Percentiles rank a stretch among this genome's conserved stretches.
Evolutionary conservation across 129 eudicot species (phyloP).

Genomic region (Arctium lappa): DNA sequence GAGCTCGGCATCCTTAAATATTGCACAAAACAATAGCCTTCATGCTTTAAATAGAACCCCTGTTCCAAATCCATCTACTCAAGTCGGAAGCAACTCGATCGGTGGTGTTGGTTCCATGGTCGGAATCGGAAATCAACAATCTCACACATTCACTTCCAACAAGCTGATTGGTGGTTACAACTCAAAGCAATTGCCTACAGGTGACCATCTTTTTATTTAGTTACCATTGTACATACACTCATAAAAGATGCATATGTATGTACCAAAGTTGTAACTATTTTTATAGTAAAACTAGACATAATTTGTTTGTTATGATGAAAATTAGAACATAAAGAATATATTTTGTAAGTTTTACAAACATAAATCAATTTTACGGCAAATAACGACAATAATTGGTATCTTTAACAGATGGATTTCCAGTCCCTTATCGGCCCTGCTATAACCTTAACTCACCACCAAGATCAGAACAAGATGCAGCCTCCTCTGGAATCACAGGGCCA

Average conservation of each 20-base stretch:
- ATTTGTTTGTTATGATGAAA: not conserved
- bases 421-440: slow-evolving; percentile 30
- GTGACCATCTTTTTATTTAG: slow-evolving; percentile 27
- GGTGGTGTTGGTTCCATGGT: slow-evolving; percentile 13
- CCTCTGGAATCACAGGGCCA: slow-evolving; percentile 20
- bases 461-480: slow-evolving; percentile 37
- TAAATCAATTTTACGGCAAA: not conserved
- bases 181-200: slow-evolving; percentile 20
- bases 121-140: slow-evolving; percentile 21
- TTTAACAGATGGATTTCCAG: slow-evolving; percentile 49
- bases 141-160: slow-evolving; percentile 10
- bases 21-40: slow-evolving; percentile 22
- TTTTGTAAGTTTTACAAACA: too few relatives aligned
- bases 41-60: slow-evolving; percentile 9
- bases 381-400: not conserved
- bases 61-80: slow-evolving; percentile 20
- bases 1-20: not conserved
- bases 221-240: not conserved
- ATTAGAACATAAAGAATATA: too few relatives aligned
- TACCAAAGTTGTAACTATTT: not conserved
- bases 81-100: slow-evolving; percentile 9
- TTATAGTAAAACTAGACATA: not conserved
- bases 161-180: slow-evolving; percentile 11
- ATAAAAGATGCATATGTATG: not conserved
- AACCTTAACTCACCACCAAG: slow-evolving; percentile 51